Conservation (phyloP, 2,329 filamentous ascomycete species). For the Coniosporium tulheliwenetii region DNA sequence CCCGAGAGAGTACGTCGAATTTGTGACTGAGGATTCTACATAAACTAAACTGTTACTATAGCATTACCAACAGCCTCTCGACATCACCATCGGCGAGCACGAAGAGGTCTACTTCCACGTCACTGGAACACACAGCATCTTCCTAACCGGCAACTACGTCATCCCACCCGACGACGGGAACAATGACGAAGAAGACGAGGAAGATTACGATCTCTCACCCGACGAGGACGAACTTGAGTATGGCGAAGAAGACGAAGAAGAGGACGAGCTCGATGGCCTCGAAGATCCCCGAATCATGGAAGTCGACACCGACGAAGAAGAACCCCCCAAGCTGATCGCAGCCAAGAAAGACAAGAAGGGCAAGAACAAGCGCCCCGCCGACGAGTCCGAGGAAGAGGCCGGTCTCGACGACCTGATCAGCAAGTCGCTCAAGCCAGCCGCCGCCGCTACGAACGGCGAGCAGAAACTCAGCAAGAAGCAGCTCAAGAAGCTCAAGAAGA, state of each 20-base stretch:
- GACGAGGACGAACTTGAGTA: conserved; percentile 64
- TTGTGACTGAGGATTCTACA: conserved; percentile 6
- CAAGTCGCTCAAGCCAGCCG: conserved; percentile 45
- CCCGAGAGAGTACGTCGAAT: conserved; percentile 58
- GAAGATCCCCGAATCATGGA: conserved; percentile 72
- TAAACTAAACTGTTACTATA: conserved; percentile 24
- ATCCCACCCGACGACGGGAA: conserved; percentile 47
- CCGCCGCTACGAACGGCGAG: conserved; percentile 39
- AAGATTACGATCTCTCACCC: conserved; percentile 32
- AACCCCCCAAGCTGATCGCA: conserved; percentile 38
- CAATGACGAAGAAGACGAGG: conserved; percentile 43
- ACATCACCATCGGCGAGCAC: conserved; percentile 78
- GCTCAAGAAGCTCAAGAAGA: conserved; percentile 97
- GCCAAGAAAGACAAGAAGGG: conserved; percentile 37
- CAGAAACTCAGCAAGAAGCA: conserved; percentile 87
- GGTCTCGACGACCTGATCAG: conserved; percentile 71
- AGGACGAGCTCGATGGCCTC: conserved; percentile 43
- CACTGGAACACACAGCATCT: conserved; percentile 75
- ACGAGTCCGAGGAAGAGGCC: conserved; percentile 40
- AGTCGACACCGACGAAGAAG: conserved; percentile 61
- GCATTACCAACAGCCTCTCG: conserved; percentile 90
- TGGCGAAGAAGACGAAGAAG: conserved; percentile 32
- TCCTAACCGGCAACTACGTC: conserved; percentile 92
- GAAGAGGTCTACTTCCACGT: conserved; percentile 90
- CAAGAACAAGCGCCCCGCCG: conserved; percentile 90